These are phyloP conservation scores for Erythrophleum fordii DNA, from an alignment of 306 rosid genomes.

Conservation along the genomic window DNA sequence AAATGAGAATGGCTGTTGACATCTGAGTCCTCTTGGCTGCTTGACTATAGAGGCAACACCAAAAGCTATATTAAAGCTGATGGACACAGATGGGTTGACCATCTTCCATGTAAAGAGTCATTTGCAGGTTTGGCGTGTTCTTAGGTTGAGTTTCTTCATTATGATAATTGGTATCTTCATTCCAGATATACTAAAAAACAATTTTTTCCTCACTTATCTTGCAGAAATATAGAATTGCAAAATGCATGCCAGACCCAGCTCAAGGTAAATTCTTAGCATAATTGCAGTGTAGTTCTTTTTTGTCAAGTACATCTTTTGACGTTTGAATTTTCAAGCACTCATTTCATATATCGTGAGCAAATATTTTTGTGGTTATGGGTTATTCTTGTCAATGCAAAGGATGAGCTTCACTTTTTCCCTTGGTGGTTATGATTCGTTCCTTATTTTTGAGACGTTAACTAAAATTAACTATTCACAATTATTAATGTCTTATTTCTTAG, in stretches of 20 bases:
- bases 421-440: neutral
- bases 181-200: neutral
- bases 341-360: neutral
- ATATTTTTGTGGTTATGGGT: neutral
- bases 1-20: neutral
- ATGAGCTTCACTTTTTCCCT: neutral
- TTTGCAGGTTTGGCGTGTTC: conserved; percentile 23
- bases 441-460: neutral
- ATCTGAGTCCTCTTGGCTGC: conserved; percentile 23
- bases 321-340: conserved; percentile 1
- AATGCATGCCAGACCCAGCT: conserved; percentile 70
- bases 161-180: neutral
- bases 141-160: neutral
- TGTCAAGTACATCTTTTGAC: conserved; percentile 20
- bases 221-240: conserved; percentile 95
- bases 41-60: conserved; percentile 85
- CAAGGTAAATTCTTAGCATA: conserved; percentile 56
- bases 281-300: neutral
- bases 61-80: conserved; percentile 74
- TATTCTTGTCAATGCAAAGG: neutral
- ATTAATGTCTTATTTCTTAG: neutral
- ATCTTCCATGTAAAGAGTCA: conserved; percentile 92
- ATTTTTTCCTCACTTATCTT: neutral
- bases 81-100: conserved; percentile 82
- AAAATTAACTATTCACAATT: neutral